Percentiles rank a stretch among this genome's conserved stretches.
Conservation (phyloP, 1,139 yeast species). For the Saccharomyces hybrid region DNA sequence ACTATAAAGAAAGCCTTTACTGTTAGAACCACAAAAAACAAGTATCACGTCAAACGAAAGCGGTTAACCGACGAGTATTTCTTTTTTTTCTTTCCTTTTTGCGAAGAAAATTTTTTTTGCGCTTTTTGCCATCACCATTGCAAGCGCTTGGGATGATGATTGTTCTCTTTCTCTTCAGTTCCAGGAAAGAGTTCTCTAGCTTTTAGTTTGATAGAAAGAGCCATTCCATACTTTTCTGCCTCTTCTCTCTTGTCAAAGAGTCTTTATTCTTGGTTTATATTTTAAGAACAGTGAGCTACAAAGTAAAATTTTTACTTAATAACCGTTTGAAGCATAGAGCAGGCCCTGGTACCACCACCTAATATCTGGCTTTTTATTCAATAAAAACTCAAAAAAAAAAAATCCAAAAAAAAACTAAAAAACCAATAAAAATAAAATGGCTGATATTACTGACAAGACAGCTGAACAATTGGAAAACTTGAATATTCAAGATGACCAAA, state of each 20-base stretch:
- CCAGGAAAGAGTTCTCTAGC: not conserved
- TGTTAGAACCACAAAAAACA: not conserved
- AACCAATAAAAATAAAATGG: slow-evolving; percentile 24
- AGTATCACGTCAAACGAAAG: not conserved
- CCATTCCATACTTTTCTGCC: not conserved
- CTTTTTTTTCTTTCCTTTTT: not conserved
- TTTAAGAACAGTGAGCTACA: slow-evolving; percentile 10
- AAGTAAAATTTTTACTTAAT: slow-evolving; percentile 12
- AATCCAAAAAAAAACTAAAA: too few species aligned
- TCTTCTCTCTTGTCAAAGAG: not conserved
- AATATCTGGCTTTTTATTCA: slow-evolving; percentile 3
- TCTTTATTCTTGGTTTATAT: not conserved
- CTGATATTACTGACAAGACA: slow-evolving; percentile 36
- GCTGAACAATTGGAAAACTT: slow-evolving; percentile 36
- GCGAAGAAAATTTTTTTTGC: not conserved
- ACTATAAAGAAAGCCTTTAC: not conserved
- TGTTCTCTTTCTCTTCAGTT: not conserved
- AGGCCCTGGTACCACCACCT: slow-evolving; percentile 10
- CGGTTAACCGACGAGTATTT: not conserved
- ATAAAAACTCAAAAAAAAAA: slow-evolving; percentile 7
- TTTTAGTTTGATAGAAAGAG: not conserved
- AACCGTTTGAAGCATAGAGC: slow-evolving; percentile 16
- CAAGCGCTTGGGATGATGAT: not conserved
- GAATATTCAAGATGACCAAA: slow-evolving; percentile 31
- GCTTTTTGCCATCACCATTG: not conserved